Evolutionary conservation across 2,329 filamentous ascomycete genomes (phyloP).

Genomic region (Coniochaeta prunicola): DNA sequence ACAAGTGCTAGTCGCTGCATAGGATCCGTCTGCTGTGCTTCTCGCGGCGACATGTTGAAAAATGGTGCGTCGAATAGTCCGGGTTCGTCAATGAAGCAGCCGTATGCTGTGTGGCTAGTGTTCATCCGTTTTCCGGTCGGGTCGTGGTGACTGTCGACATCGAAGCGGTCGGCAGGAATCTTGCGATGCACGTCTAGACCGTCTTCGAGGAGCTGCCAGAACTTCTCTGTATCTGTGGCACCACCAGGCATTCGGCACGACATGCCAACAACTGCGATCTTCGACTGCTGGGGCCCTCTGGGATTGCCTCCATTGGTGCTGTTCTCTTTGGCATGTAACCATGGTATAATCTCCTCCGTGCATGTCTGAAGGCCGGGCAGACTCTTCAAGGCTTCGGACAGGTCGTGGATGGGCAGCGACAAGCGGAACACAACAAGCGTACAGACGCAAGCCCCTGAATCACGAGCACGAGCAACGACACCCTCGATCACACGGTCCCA

Average conservation of each 20-base stretch:
- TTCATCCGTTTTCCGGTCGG: slow-evolving; percentile 49
- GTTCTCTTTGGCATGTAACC: slow-evolving; percentile 12
- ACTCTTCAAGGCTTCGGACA: slow-evolving; percentile 12
- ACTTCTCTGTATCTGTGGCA: slow-evolving; percentile 50
- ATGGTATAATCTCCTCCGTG: slow-evolving; percentile 15
- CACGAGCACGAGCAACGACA: slow-evolving; percentile 12
- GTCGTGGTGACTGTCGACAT: slow-evolving; percentile 59
- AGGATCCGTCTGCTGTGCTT: slow-evolving; percentile 69
- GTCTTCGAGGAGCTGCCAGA: slow-evolving; percentile 62
- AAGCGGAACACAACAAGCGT: slow-evolving; percentile 18
- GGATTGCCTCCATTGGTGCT: not conserved
- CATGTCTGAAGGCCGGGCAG: not conserved
- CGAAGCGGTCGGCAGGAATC: slow-evolving; percentile 60
- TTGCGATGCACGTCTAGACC: slow-evolving; percentile 59
- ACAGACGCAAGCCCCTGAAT: slow-evolving; percentile 8
- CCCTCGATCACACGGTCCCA: slow-evolving; percentile 21
- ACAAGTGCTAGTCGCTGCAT: slow-evolving; percentile 67
- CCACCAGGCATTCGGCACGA: slow-evolving; percentile 55
- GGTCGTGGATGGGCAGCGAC: slow-evolving; percentile 18
- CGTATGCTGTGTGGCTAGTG: slow-evolving; percentile 36
- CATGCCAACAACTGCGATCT: slow-evolving; percentile 61
- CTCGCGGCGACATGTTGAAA: slow-evolving; percentile 78
- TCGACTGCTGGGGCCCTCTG: slow-evolving; percentile 2
- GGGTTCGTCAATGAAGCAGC: slow-evolving; percentile 63
- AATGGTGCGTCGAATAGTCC: slow-evolving; percentile 70